Conservation (phyloP, 768 basidiomycete genomes). For the Collybia mongolica region DNA sequence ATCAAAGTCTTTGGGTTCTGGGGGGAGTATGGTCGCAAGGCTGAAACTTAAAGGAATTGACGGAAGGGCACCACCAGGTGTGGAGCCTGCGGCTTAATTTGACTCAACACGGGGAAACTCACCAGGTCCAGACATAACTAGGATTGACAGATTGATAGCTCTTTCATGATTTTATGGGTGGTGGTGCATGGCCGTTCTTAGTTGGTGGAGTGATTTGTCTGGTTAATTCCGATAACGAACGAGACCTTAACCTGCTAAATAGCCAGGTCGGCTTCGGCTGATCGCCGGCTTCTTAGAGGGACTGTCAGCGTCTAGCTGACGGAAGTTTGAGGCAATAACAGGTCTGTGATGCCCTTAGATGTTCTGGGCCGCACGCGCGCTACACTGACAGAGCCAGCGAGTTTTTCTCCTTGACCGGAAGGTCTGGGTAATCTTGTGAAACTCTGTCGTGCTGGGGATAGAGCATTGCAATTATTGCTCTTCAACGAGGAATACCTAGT, state of each 20-base stretch:
- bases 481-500: constrained; percentile 91
- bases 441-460: constrained; percentile 82
- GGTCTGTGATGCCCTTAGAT: constrained; percentile 91
- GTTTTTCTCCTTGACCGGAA: constrained; percentile 38
- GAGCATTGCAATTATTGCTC: constrained; percentile 92
- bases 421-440: constrained; percentile 74
- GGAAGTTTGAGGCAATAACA: constrained; percentile 91
- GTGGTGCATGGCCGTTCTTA: constrained; percentile 90
- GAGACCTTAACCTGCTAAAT: constrained; percentile 50
- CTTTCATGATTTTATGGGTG: constrained; percentile 77
- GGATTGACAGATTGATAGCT: constrained; percentile 72
- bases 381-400: constrained; percentile 86
- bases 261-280: constrained; percentile 11
- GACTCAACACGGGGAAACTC: constrained; percentile 75
- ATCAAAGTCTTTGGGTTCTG: constrained; percentile 87
- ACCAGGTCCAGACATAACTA: constrained; percentile 58
- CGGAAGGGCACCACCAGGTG: constrained; percentile 79
- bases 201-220: constrained; percentile 95
- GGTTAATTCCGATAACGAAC: constrained; percentile 93
- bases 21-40: constrained; percentile 48
- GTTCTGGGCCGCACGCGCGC: constrained; percentile 86
- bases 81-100: constrained; percentile 78
- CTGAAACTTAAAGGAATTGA: constrained; percentile 85
- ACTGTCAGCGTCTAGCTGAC: constrained; percentile 78
- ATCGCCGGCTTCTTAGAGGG: constrained; percentile 72